phyloP scores from a whole-genome alignment of 352 stramenopile species.

The Phytophthora cryptogea region DNA sequence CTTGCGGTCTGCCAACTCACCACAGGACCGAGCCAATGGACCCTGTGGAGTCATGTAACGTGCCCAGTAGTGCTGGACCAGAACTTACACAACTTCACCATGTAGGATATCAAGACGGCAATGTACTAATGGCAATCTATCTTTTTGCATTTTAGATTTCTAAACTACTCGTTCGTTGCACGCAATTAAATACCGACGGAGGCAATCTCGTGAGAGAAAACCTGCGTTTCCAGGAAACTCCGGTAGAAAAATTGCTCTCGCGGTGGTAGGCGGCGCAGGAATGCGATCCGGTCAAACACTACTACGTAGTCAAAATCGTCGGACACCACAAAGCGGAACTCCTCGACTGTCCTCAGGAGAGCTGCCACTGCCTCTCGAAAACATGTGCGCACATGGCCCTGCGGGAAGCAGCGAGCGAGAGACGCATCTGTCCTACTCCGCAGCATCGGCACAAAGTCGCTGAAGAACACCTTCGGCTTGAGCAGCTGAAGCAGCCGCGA shows the following conservation, averaged over 20 bases:
- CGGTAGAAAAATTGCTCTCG: slow-evolving; percentile 75
- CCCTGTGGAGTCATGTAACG: slow-evolving; percentile 42
- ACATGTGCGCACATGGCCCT: slow-evolving; percentile 59
- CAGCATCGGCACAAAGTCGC: slow-evolving; percentile 74
- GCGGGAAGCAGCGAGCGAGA: slow-evolving; percentile 48
- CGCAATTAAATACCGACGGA: slow-evolving; percentile 50
- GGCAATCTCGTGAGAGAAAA: slow-evolving; percentile 86
- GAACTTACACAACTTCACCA: background rate
- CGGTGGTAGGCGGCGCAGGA: slow-evolving; percentile 54
- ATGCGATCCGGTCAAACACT: slow-evolving; percentile 81
- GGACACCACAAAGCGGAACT: slow-evolving; percentile 85
- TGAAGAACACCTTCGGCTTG: slow-evolving; percentile 78
- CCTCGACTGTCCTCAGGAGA: slow-evolving; percentile 62
- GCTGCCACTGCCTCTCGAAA: slow-evolving; percentile 58
- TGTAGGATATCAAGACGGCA: slow-evolving; percentile 30
- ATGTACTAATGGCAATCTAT: slow-evolving; percentile 30
- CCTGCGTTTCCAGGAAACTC: slow-evolving; percentile 83
- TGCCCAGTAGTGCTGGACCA: too few species aligned
- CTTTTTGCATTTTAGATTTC: slow-evolving; percentile 27
- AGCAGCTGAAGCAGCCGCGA: slow-evolving; percentile 64
- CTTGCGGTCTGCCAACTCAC: slow-evolving; percentile 11
- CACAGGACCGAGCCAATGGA: slow-evolving; percentile 31
- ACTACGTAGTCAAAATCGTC: slow-evolving; percentile 89
- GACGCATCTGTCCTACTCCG: slow-evolving; percentile 35
- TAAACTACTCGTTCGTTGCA: slow-evolving; percentile 6